Conservation (phyloP, 495 filamentous ascomycete genomes). For the Umbilicaria muhlenbergii region DNA sequence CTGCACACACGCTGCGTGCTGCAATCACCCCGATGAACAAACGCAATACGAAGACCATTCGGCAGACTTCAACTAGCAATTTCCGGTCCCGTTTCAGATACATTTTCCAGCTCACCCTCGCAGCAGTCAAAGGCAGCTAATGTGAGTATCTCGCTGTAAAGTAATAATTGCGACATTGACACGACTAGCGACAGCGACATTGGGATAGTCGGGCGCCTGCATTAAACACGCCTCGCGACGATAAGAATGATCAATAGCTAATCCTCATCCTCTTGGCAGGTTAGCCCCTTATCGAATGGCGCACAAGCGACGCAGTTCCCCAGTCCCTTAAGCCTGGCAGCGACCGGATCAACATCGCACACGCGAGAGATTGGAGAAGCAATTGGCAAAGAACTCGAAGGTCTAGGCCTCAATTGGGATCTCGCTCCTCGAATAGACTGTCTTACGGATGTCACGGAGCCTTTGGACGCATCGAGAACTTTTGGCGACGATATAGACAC, state of each 20-base stretch:
- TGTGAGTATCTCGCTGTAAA: too few relatives aligned
- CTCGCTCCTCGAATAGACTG: background rate
- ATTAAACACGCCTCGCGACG: too few relatives aligned
- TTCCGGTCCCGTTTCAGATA: background rate
- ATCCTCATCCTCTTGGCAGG: too few relatives aligned
- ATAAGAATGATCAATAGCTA: too few relatives aligned
- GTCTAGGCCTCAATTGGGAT: constrained; percentile 2
- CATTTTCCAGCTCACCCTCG: too few relatives aligned
- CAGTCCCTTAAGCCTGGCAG: constrained; percentile 1
- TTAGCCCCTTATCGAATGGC: too few relatives aligned
- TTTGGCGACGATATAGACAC: background rate
- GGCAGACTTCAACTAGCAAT: background rate
- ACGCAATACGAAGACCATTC: background rate
- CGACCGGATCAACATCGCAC: background rate
- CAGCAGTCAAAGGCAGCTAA: too few relatives aligned
- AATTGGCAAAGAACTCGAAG: background rate
- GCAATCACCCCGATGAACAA: too few relatives aligned
- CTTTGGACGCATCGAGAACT: constrained; percentile 1
- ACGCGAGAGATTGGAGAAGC: background rate
- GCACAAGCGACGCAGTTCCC: background rate
- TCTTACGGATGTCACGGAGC: background rate
- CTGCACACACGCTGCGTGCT: too few relatives aligned
- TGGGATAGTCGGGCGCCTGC: too few relatives aligned
- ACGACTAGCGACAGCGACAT: too few relatives aligned
- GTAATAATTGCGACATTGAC: too few relatives aligned